phyloP scores from a whole-genome alignment of 305 asterid species.

The Fraxinus sp. region DNA sequence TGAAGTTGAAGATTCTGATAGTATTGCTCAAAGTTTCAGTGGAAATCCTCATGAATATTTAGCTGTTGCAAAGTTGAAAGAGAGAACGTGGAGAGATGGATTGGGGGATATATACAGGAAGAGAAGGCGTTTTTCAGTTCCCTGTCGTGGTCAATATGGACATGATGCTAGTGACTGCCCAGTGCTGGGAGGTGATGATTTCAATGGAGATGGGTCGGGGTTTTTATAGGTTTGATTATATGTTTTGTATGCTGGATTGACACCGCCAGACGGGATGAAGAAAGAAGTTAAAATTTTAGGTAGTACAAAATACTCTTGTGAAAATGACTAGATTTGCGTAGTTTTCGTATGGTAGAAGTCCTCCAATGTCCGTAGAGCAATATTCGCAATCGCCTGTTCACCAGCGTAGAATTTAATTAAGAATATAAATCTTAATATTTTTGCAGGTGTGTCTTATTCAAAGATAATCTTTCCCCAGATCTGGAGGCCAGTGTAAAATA shows the following conservation, averaged over 20 bases:
- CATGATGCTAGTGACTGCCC: slow-evolving; percentile 48
- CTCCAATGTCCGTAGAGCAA: not conserved
- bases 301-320: not conserved
- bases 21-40: slow-evolving; percentile 48
- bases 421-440: too few relatives aligned
- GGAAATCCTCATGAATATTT: slow-evolving; percentile 33
- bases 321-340: not conserved
- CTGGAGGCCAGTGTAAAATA: not conserved
- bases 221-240: slow-evolving; percentile 33
- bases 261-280: not conserved
- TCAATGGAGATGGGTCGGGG: slow-evolving; percentile 39
- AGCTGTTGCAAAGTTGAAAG: slow-evolving; percentile 40
- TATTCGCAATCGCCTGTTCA: not conserved
- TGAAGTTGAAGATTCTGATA: slow-evolving; percentile 55
- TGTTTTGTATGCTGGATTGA: not conserved
- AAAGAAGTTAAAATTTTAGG: not conserved
- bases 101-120: slow-evolving; percentile 38
- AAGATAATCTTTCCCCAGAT: not conserved
- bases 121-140: slow-evolving; percentile 42
- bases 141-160: slow-evolving; percentile 47
- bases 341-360: not conserved
- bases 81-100: slow-evolving; percentile 45
- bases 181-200: slow-evolving; percentile 41
- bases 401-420: not conserved
- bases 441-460: not conserved